Percentiles rank a stretch among this genome's conserved stretches.
These are phyloP conservation scores for Hyphodiscus hymeniophilus DNA, from an alignment of 495 filamentous ascomycete species.

Conservation along the genomic window DNA sequence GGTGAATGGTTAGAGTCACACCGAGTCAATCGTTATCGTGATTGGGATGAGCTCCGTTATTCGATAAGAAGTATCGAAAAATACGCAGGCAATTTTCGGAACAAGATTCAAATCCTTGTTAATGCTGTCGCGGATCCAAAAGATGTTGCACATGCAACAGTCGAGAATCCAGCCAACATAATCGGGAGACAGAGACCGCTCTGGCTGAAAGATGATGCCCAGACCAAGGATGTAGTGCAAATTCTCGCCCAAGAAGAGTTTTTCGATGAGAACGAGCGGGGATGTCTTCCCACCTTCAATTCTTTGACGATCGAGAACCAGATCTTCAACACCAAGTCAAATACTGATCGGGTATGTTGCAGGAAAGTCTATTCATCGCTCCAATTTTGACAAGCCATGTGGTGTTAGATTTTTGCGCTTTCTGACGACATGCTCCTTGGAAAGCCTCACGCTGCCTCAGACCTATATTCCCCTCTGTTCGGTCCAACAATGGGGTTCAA, in stretches of 20 bases:
- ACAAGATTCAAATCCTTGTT: slow-evolving; percentile 35
- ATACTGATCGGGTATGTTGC: slow-evolving; percentile 14
- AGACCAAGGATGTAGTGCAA: slow-evolving; percentile 26
- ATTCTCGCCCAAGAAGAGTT: slow-evolving; percentile 35
- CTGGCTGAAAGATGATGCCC: slow-evolving; percentile 28
- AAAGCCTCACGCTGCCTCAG: slow-evolving; percentile 31
- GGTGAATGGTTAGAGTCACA: slow-evolving; percentile 33
- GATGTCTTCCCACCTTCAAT: slow-evolving; percentile 36
- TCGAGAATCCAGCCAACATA: slow-evolving; percentile 12
- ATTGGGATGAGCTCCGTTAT: slow-evolving; percentile 36
- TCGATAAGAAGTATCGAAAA: slow-evolving; percentile 34
- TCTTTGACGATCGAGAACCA: slow-evolving; percentile 36
- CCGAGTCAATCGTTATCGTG: slow-evolving; percentile 33
- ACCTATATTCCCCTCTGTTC: slow-evolving; percentile 36
- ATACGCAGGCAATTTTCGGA: slow-evolving; percentile 30
- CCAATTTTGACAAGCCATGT: background rate
- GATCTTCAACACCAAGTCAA: slow-evolving; percentile 28
- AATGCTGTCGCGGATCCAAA: slow-evolving; percentile 25
- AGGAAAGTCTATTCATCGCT: background rate
- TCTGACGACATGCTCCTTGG: slow-evolving; percentile 39
- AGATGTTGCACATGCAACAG: background rate
- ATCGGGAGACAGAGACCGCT: slow-evolving; percentile 26
- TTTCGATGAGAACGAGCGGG: slow-evolving; percentile 29
- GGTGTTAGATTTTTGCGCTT: slow-evolving; percentile 28
- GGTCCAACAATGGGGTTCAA: slow-evolving; percentile 36